Conservation (phyloP, 345 rosid species). For the Eucalyptus brandiana region DNA sequence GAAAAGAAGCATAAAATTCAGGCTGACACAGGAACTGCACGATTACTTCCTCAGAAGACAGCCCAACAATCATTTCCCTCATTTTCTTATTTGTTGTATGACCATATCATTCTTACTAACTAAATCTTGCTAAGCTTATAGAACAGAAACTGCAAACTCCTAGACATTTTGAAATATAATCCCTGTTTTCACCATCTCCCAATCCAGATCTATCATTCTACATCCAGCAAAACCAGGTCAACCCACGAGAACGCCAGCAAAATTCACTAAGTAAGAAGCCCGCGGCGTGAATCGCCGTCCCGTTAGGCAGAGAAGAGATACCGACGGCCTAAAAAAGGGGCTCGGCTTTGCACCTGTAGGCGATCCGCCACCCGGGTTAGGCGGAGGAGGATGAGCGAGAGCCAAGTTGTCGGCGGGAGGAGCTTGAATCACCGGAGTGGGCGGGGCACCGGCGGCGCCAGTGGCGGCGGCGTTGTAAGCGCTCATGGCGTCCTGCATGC, state of each 20-base stretch:
- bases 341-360: constrained; percentile 13
- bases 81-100: not conserved
- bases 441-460: not conserved
- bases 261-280: not conserved
- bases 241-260: not conserved
- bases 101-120: not conserved
- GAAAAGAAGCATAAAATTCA: not conserved
- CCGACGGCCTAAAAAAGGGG: not conserved
- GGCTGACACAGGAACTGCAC: not conserved
- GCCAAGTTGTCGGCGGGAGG: not conserved
- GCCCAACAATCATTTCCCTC: not conserved
- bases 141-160: not conserved
- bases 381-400: constrained; percentile 4
- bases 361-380: constrained; percentile 5
- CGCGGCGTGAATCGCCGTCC: not conserved
- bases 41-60: not conserved
- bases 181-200: not conserved
- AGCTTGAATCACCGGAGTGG: constrained; percentile 18
- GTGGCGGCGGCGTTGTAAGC: constrained; percentile 28
- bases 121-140: not conserved
- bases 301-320: not conserved
- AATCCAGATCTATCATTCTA: not conserved
- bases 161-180: not conserved
- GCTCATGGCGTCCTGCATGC: constrained; percentile 70
- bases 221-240: not conserved